Base-by-base conservation (phyloP, 208 protist species). In the Balamuthia mandrillaris region DNA sequence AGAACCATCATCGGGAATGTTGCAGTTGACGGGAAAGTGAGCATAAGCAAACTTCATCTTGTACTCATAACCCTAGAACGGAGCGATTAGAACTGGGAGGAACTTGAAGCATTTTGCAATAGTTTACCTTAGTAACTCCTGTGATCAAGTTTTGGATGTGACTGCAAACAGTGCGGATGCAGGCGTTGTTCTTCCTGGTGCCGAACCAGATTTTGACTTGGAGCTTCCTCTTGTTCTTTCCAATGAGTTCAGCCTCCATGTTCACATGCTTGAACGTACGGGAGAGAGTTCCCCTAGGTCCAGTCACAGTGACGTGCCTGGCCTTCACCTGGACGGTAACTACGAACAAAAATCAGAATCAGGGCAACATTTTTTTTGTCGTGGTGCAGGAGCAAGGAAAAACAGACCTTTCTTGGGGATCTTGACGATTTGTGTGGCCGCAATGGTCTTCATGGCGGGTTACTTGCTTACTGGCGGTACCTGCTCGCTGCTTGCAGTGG, bases 11-110 rank as follows among this genome's bases (percentile, higher is more conserved):
- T 96, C 89, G 39, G 70, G 41, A 85, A 99, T 90, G 24, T 90
- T 92, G 56, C 97, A 92, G 88, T 98, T 98, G 91, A 99, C 99
- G 88, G 98, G 98, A 93, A 99, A 99, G 95, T 99, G 98, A 31
- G 97, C 96, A 93, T 99, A 99, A 78, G 98, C 98, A 84, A 97
- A 97, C 81, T 96, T 95, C 93, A 99, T 98, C 94, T 98, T 99
- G 96, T 99, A 99, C 89, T 96, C 91, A 93, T 95, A 99, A 86
- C 98, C 98, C 89, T 93, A 82, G 44, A 51, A 9, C 81, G 2
- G 27, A 2, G n/a, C 52, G 83, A 63, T 63, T 70, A 44, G n/a
- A 35, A 81, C 27, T n/a, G n/a, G n/a, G n/a, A n/a, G n/a, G n/a
- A n/a, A n/a, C n/a, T 54, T 10, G 31, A 6, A 88, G 65, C 10